Conservation (phyloP, 208 protist species). For the Tetramitus jugosus region DNA sequence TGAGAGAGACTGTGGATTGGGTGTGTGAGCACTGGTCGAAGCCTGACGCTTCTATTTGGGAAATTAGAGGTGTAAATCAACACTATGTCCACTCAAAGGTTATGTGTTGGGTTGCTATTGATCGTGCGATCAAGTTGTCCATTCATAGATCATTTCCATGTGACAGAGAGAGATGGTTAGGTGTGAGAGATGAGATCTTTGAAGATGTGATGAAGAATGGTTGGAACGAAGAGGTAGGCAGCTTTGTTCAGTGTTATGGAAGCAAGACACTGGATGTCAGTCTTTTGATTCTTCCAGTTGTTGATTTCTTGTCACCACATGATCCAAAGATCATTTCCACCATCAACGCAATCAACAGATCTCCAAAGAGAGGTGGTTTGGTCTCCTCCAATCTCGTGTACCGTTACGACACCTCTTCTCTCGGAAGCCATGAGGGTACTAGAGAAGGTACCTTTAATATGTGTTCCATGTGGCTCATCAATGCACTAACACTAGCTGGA, state of each 20-base stretch:
- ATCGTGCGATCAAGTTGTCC: background rate
- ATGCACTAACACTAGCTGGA: background rate
- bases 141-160: no score
- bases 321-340: background rate
- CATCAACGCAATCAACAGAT: background rate
- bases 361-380: background rate
- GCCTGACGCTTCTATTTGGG: background rate
- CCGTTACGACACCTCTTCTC: no score
- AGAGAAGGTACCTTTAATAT: background rate
- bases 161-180: background rate
- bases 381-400: background rate
- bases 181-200: background rate
- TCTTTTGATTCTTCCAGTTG: background rate
- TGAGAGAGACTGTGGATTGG: background rate
- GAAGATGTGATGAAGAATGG: background rate
- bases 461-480: background rate
- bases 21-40: background rate
- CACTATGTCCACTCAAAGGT: constrained; percentile 6
- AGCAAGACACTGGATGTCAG: background rate
- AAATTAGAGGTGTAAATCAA: background rate
- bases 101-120: background rate
- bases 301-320: background rate
- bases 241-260: constrained; percentile 3
- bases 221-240: background rate
- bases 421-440: background rate